A percentile compares a stretch with the other conserved stretches of the same genome.
These are phyloP conservation scores for Diospyros lotus DNA, from an alignment of 148 eudicot species.

Conservation along the genomic window DNA sequence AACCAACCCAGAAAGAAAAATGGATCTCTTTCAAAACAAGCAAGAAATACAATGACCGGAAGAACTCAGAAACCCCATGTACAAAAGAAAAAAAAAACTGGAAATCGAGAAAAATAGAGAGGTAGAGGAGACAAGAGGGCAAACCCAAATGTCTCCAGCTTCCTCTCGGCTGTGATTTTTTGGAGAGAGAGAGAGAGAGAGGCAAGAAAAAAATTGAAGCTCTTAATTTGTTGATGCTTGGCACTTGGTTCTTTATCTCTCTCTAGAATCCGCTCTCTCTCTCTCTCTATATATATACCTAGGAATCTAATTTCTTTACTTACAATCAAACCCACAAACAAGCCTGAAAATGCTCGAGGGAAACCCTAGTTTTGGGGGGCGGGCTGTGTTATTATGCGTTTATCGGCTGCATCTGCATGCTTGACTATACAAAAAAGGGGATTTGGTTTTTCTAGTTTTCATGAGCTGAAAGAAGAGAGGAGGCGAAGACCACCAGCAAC, in stretches of 20 bases:
- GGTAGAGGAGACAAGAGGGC: slow-evolving; percentile 83
- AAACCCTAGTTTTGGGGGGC: slow-evolving; percentile 14
- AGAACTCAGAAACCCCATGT: neutral
- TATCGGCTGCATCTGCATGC: slow-evolving; percentile 42
- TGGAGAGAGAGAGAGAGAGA: slow-evolving; percentile 27
- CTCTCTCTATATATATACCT: too few species aligned
- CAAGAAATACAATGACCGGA: neutral
- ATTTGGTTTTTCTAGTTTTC: slow-evolving; percentile 3
- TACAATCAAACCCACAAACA: neutral
- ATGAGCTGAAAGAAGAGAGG: slow-evolving; percentile 8
- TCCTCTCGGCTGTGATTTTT: slow-evolving; percentile 19
- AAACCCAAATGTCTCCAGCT: slow-evolving; percentile 77
- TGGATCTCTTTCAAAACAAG: neutral
- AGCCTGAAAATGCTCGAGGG: slow-evolving; percentile 1
- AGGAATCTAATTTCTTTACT: too few species aligned
- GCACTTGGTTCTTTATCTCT: slow-evolving; percentile 25
- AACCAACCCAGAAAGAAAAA: neutral
- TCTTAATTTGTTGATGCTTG: neutral
- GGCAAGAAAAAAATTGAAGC: slow-evolving; percentile 2
- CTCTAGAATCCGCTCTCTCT: neutral
- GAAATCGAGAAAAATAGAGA: slow-evolving; percentile 26
- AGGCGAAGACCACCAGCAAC: neutral
- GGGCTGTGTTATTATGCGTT: too few species aligned
- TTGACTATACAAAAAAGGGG: slow-evolving; percentile 33
- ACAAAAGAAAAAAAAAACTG: neutral